These are phyloP conservation scores for Beauveria bassiana DNA, from an alignment of 2,329 filamentous ascomycete species.

Conservation along the genomic window DNA sequence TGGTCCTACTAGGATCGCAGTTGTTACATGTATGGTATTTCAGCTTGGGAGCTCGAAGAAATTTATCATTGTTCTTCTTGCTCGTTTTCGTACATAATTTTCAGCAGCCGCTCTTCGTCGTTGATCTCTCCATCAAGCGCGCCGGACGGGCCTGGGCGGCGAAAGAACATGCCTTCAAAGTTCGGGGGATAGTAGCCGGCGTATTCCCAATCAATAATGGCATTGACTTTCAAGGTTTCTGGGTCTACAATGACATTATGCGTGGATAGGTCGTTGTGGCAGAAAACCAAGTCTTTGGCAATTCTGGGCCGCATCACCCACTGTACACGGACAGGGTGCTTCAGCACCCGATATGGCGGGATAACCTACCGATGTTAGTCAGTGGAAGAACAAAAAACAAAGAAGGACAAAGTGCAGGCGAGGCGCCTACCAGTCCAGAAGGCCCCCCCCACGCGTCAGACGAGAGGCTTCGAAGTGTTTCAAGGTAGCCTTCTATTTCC, in stretches of 20 bases:
- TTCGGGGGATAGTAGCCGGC: constrained; percentile 25
- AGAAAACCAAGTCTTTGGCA: constrained; percentile 16
- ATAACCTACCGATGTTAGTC: background rate
- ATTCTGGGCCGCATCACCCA: constrained; percentile 15
- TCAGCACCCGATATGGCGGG: background rate
- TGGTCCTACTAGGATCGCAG: too few species aligned
- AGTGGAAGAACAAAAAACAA: background rate
- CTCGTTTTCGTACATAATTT: background rate
- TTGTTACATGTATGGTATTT: too few species aligned
- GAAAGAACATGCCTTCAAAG: constrained; percentile 22
- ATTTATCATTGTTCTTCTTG: background rate
- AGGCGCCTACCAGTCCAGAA: background rate
- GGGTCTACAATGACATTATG: constrained; percentile 16
- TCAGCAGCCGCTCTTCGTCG: background rate
- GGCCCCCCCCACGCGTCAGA: background rate
- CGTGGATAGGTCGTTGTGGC: constrained; percentile 13
- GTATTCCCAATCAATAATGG: constrained; percentile 32
- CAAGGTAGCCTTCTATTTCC: constrained; percentile 11
- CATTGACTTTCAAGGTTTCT: constrained; percentile 22
- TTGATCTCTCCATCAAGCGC: constrained; percentile 20
- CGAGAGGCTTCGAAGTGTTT: background rate
- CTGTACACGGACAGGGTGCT: background rate
- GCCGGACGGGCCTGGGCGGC: constrained; percentile 18
- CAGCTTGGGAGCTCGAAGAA: too few species aligned
- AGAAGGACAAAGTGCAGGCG: background rate